phyloP scores from a whole-genome alignment of 257 asterid species.

The Salvia splendens region DNA sequence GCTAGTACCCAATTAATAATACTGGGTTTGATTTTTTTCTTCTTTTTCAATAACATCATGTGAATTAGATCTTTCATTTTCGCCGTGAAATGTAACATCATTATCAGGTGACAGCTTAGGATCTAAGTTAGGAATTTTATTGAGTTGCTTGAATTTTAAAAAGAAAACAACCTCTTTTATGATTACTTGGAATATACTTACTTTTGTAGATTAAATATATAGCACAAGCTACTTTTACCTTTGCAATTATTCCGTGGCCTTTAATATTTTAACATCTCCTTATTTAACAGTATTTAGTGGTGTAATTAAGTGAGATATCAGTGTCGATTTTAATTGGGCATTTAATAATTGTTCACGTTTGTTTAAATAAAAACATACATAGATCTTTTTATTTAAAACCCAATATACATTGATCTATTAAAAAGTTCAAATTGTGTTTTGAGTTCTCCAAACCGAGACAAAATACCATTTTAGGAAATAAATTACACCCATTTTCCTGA shows the following conservation, averaged over 20 bases:
- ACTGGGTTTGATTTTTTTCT: background rate
- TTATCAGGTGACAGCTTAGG: slow-evolving; percentile 22
- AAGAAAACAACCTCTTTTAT: slow-evolving; percentile 21
- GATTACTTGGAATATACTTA: slow-evolving; percentile 45
- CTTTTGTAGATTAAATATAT: slow-evolving; percentile 29
- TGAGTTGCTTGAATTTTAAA: slow-evolving; percentile 43
- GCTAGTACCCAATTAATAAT: background rate
- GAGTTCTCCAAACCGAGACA: background rate
- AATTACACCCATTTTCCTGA: background rate
- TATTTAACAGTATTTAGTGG: background rate
- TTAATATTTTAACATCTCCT: background rate
- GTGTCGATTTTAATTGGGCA: too few relatives aligned
- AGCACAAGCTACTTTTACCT: slow-evolving; percentile 1
- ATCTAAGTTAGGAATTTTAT: slow-evolving; percentile 25
- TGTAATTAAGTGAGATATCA: background rate
- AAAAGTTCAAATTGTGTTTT: background rate
- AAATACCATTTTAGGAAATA: background rate
- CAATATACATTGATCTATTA: background rate
- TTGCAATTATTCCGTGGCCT: background rate
- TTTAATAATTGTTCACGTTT: background rate
- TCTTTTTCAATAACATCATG: background rate
- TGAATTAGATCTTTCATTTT: background rate
- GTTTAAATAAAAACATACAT: background rate
- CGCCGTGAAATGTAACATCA: slow-evolving; percentile 26
- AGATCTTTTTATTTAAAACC: background rate